Evolutionary conservation across 2,329 filamentous ascomycete species (phyloP), one percentile per base, ranked within the genome.

Genomic region (Calonectria pauciramosa): DNA sequence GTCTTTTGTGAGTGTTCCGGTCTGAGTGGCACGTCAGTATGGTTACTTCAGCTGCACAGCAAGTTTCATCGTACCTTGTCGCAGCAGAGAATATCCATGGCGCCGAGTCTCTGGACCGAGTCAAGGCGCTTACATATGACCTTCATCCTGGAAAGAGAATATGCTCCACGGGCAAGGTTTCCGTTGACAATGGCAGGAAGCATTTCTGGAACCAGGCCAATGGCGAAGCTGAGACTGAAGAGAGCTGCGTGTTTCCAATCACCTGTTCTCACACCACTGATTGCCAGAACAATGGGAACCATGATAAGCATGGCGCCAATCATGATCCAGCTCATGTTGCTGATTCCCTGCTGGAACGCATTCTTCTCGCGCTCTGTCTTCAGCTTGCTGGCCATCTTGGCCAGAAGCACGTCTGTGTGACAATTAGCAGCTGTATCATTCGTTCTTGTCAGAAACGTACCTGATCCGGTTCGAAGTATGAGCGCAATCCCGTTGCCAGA

Each of bases 51-150:
- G 36, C 38, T 3, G 1, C 26, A 26, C 34, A 7, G 2, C n/a
- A 7, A 28, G 30, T 9, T 6, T n/a, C 3, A 36, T 28, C 52
- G 51, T 74, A 79, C 79, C 79, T 83, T 83, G 56, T 83, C 81
- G 63, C 82, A 82, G 71, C 81, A 83, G 1, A 83, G 75, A 13
- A 83, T 73, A 7, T 80, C 78, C 80, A 83, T 83, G 34, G 82
- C 81, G 16, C 81, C 82, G 1, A 83, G 68, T 44, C 82, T 82
- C 68, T 83, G 81, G 13, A 83, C 80, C 13, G 80, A 80, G 72
- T 83, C 79, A 38, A 82, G 82, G 71, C 86, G 78, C 73, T 81
- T 81, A 63, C 84, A 83, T 67, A 87, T 80, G 44, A 83, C 82
- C 78, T 84, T 83, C 79, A 85, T 84, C 74, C 80, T 81, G 56